Evolutionary conservation across 1,284 basidiomycete genomes (phyloP), one percentile per base, ranked within the genome.

Genomic region (Pisolithus thermaeus): DNA sequence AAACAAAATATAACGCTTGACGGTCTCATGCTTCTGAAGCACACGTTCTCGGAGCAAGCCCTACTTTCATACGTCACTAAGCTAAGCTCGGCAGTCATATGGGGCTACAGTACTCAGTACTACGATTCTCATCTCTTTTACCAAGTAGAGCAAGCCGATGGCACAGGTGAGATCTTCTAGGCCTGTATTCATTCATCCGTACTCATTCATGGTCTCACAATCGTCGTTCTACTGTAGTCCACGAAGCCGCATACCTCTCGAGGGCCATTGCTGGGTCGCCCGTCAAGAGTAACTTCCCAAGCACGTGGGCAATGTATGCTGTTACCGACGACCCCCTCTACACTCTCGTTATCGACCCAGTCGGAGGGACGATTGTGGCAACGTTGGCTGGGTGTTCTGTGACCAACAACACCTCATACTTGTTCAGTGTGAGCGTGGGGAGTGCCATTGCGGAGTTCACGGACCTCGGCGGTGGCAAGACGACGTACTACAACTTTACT

Each of bases 81-180:
- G 20, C 54, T 52, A 27, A 50, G 25, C 22, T 42, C 42, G 0
- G 52, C 47, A 2, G 51, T 53, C 2, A 16, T 47, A 7, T 58
- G 56, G 58, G 51, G 57, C 7, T 32, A 59, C 18, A 54, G 50
- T 36, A 46, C 44, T 7, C 3, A 28, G 2, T 52, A 58, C 44
- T 54, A 54, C 6, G 54, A 59, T 42, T 44, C 54, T 1, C 52
- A 56, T n/a, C 2, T 56, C 28, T 59, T 56, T 45, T 58, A 54
- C 28, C 52, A 50, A 23, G 53, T 46, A 5, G 47, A 58, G 30
- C 45, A 41, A 7, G 23, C 30, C 1, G 46, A 52, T n/a, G 54
- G 56, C 11, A 50, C 50, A 43, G 52, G 56, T 56, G 42, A 43
- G 42, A n/a, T 16, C 23, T 23, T n/a, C 12, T 11, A 2, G 1